Evolutionary conservation across 2,329 filamentous ascomycete species (phyloP), one percentile per base, ranked within the genome.

Genomic region (Gnomoniopsis smithogilvyi): DNA sequence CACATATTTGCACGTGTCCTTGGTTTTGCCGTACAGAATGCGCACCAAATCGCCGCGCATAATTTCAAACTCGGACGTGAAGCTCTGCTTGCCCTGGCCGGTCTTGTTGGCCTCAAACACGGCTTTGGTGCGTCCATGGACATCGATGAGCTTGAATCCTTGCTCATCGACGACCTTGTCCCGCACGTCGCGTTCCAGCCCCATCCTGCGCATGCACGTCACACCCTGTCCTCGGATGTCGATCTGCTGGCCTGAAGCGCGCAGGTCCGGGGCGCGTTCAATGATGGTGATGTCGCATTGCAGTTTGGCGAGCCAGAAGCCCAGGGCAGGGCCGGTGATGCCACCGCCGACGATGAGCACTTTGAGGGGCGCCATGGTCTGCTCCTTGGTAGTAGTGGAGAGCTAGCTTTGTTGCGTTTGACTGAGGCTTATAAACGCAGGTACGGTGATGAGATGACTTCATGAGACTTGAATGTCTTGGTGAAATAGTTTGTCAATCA

Each of bases 31-130:
- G 63, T 80, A 79, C 1, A 87, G 66, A 2, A 86, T 70, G 12
- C 71, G 68, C 3, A 77, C 76, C n/a, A 87, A 65, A 54, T 85
- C 80, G 0, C 80, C 82, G 10, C 84, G 74, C 75, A 87, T 80
- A 51, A 87, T 80, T 70, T 87, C 84, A 60, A 76, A 85, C 58
- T 87, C 84, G 60, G 76, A 79, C 0, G 79, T 82, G 26, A 83
- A 68, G 10, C 69, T 70, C 64, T 82, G 78, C 34, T 63, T 65
- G 0, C 77, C 76, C 54, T 74, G 69, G 3, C 76, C 78, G 0
- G 76, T 68, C 52, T 72, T 70, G 63, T 77, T 76, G 36, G 70
- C 70, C 22, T 66, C 65, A 48, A 81, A 72, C 4, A 67, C 69
- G n/a, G 77, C 82, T 46, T 69, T 67, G 2, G 65, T 54, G 0